Evolutionary conservation across 2,329 filamentous ascomycete genomes (phyloP), one percentile per base, ranked within the genome.

Genomic region (Trichothecium roseum): DNA sequence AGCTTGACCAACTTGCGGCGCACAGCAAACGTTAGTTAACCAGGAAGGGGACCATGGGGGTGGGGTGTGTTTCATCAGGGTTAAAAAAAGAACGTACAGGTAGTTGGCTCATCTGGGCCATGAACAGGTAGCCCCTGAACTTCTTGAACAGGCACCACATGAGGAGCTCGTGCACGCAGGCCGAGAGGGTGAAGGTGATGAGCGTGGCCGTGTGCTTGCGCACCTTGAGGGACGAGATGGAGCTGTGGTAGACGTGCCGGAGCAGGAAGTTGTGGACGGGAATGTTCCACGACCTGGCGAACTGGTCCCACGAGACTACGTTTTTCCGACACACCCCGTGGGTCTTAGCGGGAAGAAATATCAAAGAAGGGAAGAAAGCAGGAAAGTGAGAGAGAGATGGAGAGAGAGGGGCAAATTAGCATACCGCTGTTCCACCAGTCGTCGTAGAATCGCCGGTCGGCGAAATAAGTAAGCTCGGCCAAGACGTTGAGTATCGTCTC

Each of bases 91-190:
- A 13, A 55, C 63, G 30, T 47, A 69, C 66, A 24, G 83, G 83
- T 30, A 88, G 55, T 56, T 89, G 83, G 42, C 68, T 68, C 72
- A 89, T 76, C 53, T 88, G 83, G 48, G 83, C 56, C n/a, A 75
- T 59, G 16, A 87, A 69, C 31, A 87, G 57, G 47, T 87, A 87
- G 1, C 82, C 82, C 28, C 82, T 64, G 8, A 87, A 65, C 56
- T 85, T 86, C 55, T 80, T 81, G 55, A 88, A 88, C 24, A 88
- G 65, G 45, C 82, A 83, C 64, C 79, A 81, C 83, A 87, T 87
- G 48, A 86, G 70, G 31, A 87, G 60, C 54, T 88, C 83, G 48
- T 87, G 81, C 15, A 84, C 68, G 42, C 78, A 69, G 1, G 81
- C 80, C 7, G 73, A 80, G 14, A 87, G 60, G 44, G 85, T 67